phyloP scores from a whole-genome alignment of 2,329 filamentous ascomycete genomes.

The Pyrenochaeta sp. region DNA sequence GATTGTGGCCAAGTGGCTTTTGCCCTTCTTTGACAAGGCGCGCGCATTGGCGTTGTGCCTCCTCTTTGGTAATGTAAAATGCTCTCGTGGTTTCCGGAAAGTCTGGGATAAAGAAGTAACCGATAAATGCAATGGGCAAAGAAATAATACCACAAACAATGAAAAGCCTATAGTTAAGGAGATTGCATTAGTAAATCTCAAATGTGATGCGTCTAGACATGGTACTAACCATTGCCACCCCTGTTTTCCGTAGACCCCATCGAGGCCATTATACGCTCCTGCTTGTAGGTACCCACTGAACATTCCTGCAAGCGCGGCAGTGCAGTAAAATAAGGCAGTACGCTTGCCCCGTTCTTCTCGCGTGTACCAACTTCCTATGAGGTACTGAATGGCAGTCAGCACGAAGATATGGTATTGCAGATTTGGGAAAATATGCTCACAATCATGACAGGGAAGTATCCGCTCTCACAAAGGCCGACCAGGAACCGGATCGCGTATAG shows the following conservation, averaged over 20 bases:
- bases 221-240: slow-evolving; percentile 28
- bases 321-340: slow-evolving; percentile 44
- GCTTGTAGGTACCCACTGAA: slow-evolving; percentile 47
- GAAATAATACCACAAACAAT: slow-evolving; percentile 50
- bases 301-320: slow-evolving; percentile 43
- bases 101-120: slow-evolving; percentile 48
- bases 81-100: slow-evolving; percentile 36
- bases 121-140: slow-evolving; percentile 54
- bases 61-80: slow-evolving; percentile 49
- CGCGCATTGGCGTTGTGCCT: slow-evolving; percentile 29
- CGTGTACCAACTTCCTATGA: slow-evolving; percentile 56
- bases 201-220: not conserved
- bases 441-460: slow-evolving; percentile 41
- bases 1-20: slow-evolving; percentile 51
- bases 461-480: slow-evolving; percentile 35
- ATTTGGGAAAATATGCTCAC: slow-evolving; percentile 6
- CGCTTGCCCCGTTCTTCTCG: slow-evolving; percentile 45
- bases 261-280: slow-evolving; percentile 41
- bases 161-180: slow-evolving; percentile 20
- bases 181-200: too few relatives aligned
- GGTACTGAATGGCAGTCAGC: slow-evolving; percentile 20
- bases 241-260: slow-evolving; percentile 32
- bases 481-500: slow-evolving; percentile 48
- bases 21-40: slow-evolving; percentile 34
- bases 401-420: not conserved